phyloP scores from a whole-genome alignment of 2,329 filamentous ascomycete species.

The Aureobasidium melanogenum region DNA sequence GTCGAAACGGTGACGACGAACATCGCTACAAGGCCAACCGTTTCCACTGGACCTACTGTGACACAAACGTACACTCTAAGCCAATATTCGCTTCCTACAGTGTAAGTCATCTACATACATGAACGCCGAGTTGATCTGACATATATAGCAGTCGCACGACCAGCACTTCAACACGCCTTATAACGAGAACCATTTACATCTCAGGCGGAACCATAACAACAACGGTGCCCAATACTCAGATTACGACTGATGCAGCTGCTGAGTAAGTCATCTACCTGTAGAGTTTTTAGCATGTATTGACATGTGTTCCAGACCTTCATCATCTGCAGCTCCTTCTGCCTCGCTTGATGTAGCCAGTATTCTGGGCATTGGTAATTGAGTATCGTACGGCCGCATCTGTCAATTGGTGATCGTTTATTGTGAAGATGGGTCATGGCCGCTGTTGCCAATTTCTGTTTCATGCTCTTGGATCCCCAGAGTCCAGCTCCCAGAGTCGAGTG shows the following conservation, averaged over 20 bases:
- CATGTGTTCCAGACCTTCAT: background rate
- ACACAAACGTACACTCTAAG: conserved; percentile 22
- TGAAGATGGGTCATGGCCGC: too few species aligned
- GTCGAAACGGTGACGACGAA: conserved; percentile 28
- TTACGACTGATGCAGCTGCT: background rate
- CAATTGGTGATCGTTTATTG: background rate
- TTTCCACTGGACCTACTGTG: conserved; percentile 21
- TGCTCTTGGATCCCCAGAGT: background rate
- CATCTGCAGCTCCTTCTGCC: background rate
- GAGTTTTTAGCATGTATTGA: background rate
- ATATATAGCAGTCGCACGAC: background rate
- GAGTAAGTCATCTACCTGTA: background rate
- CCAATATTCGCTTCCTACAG: conserved; percentile 16
- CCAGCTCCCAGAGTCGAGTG: background rate
- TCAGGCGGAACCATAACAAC: conserved; percentile 1
- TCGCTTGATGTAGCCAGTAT: conserved; percentile 7
- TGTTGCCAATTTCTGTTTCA: background rate
- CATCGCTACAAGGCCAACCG: conserved; percentile 15
- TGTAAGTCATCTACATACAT: conserved; percentile 16
- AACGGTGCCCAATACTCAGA: background rate
- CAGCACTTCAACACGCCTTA: conserved; percentile 10
- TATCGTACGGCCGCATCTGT: background rate
- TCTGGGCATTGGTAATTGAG: background rate
- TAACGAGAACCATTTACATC: conserved; percentile 13
- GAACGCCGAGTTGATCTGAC: background rate